phyloP scores from a whole-genome alignment of 352 stramenopile species.

The Hyaloperonospora brassicae region DNA sequence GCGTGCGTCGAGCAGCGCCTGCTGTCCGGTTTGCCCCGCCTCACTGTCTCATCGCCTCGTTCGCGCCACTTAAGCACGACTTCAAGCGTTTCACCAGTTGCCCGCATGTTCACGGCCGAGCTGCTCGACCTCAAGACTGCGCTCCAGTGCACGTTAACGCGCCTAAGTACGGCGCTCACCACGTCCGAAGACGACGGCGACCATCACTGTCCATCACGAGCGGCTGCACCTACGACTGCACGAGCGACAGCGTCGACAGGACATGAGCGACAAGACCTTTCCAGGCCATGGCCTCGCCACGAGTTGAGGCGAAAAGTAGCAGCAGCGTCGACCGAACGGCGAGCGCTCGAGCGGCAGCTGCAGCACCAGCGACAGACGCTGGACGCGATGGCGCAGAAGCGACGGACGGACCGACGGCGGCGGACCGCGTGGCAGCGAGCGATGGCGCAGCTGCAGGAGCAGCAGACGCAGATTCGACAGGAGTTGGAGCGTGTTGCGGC shows the following conservation, averaged over 20 bases:
- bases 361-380: constrained; percentile 13
- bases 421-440: constrained; percentile 26
- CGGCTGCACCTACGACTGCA: too few species aligned
- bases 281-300: constrained; percentile 20
- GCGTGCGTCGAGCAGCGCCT: too few species aligned
- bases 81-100: constrained; percentile 10
- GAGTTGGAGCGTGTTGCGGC: constrained; percentile 36
- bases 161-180: constrained; percentile 17
- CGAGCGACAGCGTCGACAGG: too few species aligned
- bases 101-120: constrained; percentile 27
- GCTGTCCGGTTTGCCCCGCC: neutral
- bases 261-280: too few species aligned
- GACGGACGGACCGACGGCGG: constrained; percentile 4
- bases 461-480: constrained; percentile 34
- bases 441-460: constrained; percentile 37
- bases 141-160: constrained; percentile 41
- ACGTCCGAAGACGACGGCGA: neutral
- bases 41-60: neutral
- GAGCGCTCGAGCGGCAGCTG: constrained; percentile 31
- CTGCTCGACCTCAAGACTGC: constrained; percentile 56
- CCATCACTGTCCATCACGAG: too few species aligned
- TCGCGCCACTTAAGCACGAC: neutral
- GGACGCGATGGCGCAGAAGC: constrained; percentile 7
- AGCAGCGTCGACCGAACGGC: constrained; percentile 23
- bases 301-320: constrained; percentile 36